phyloP scores from a whole-genome alignment of 106 monocot species.

The Dioscorea zingiberensis region DNA sequence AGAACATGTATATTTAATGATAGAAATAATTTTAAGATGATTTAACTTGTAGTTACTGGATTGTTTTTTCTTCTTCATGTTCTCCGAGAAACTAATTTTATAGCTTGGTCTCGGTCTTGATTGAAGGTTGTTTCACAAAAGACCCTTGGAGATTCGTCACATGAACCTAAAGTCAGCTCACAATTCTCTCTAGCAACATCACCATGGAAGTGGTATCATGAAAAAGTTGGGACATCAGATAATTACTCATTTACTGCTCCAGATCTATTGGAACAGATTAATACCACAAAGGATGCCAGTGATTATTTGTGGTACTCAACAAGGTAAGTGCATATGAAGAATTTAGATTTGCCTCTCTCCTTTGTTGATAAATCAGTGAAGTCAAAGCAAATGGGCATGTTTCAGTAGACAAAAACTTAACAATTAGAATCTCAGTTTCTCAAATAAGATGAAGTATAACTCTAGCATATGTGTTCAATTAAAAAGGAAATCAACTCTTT shows the following conservation, averaged over 20 bases:
- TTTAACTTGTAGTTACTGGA: too few relatives aligned
- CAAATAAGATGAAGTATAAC: too few relatives aligned
- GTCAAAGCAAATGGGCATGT: too few relatives aligned
- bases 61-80: not conserved
- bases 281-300: conserved; percentile 26
- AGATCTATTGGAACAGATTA: conserved; percentile 27
- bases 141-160: conserved; percentile 2
- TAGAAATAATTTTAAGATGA: too few relatives aligned
- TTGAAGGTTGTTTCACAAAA: conserved; percentile 27
- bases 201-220: conserved; percentile 25
- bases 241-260: conserved; percentile 15
- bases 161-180: conserved; percentile 4
- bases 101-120: not conserved
- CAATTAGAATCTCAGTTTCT: too few relatives aligned
- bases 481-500: too few relatives aligned
- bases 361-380: too few relatives aligned
- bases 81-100: not conserved
- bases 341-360: too few relatives aligned
- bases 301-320: conserved; percentile 28
- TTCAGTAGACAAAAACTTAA: too few relatives aligned
- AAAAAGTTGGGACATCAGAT: conserved; percentile 12
- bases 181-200: conserved; percentile 5
- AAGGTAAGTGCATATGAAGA: conserved; percentile 10
- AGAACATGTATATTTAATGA: too few relatives aligned
- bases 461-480: too few relatives aligned